Conservation (phyloP, 306 rosid species). For the Quercus alba region DNA sequence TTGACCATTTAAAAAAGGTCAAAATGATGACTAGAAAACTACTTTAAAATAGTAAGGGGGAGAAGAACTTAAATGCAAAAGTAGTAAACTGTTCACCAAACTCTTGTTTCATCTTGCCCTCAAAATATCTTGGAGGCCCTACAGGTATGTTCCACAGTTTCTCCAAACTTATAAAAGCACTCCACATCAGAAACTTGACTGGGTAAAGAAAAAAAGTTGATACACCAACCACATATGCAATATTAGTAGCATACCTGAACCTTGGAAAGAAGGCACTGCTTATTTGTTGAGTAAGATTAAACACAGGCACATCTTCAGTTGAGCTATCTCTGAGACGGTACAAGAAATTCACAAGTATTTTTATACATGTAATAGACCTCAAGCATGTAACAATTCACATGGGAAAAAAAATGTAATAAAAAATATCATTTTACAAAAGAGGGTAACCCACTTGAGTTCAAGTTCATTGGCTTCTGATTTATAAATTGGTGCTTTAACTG, state of each 20-base stretch:
- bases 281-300: conserved; percentile 65
- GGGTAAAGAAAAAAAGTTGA: not conserved
- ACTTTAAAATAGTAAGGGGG: not conserved
- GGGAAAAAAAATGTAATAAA: not conserved
- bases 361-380: not conserved
- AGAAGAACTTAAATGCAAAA: conserved; percentile 1
- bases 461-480: conserved; percentile 39
- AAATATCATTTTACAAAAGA: conserved; percentile 15
- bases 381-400: not conserved
- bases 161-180: not conserved
- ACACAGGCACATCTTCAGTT: conserved; percentile 29
- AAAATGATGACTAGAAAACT: not conserved
- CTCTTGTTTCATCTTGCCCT: not conserved
- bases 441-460: conserved; percentile 49
- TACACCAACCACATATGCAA: not conserved
- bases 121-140: not conserved
- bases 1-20: conserved; percentile 8
- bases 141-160: not conserved
- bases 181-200: not conserved
- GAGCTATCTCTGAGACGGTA: conserved; percentile 43
- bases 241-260: conserved; percentile 54
- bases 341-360: not conserved
- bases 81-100: not conserved
- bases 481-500: conserved; percentile 37
- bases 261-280: conserved; percentile 76